Conservation (phyloP, 2,329 filamentous ascomycete genomes). For the Pseudogymnoascus sp. region DNA sequence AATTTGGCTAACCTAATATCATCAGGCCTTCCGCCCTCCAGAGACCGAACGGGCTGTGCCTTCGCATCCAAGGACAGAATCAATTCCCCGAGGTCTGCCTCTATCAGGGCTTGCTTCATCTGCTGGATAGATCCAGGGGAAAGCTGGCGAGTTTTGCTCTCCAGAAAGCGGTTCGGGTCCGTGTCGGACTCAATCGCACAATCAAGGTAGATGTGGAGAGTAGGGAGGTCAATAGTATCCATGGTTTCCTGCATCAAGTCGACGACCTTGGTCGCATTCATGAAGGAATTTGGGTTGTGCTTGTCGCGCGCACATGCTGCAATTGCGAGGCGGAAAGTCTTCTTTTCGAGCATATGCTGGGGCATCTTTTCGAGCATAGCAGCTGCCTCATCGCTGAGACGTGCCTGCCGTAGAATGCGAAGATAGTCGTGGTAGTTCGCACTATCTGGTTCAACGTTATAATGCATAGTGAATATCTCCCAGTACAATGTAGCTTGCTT, state of each 20-base stretch:
- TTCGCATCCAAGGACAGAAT: conserved; percentile 15
- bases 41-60: conserved; percentile 11
- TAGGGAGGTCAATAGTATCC: conserved; percentile 43
- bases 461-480: conserved; percentile 58
- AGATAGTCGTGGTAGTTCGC: conserved; percentile 67
- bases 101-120: background rate
- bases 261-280: conserved; percentile 59
- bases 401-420: conserved; percentile 57
- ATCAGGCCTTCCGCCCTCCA: background rate
- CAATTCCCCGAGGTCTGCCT: background rate
- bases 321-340: conserved; percentile 68
- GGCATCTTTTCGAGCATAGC: conserved; percentile 54
- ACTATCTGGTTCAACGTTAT: conserved; percentile 62
- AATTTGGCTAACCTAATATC: conserved; percentile 31
- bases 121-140: background rate
- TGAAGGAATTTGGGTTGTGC: conserved; percentile 64
- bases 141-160: conserved; percentile 3
- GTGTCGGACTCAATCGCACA: conserved; percentile 41
- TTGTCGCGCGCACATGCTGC: conserved; percentile 68
- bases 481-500: conserved; percentile 70
- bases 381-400: conserved; percentile 57
- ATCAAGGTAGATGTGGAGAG: conserved; percentile 51
- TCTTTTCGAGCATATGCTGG: conserved; percentile 36
- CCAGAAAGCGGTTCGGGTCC: conserved; percentile 36
- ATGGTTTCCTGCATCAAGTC: conserved; percentile 50